These are phyloP conservation scores for Xylariaceae sp. DNA, from an alignment of 2,329 filamentous ascomycete species.

Conservation along the genomic window DNA sequence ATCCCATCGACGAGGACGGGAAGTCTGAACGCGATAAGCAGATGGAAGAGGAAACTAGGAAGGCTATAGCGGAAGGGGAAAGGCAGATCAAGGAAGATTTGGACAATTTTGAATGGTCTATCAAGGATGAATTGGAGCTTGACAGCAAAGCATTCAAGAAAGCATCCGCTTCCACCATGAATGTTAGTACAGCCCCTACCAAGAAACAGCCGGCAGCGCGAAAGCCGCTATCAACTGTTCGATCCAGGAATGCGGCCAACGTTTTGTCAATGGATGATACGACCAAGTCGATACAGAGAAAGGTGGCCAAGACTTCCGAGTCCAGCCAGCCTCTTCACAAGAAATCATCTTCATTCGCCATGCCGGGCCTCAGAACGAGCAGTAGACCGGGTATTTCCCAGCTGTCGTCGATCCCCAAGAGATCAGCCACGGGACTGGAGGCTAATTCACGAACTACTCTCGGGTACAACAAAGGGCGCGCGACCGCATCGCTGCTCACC, in stretches of 20 bases:
- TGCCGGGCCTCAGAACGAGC: conserved; percentile 43
- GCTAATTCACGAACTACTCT: conserved; percentile 80
- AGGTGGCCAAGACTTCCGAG: conserved; percentile 37
- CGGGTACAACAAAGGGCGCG: conserved; percentile 81
- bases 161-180: conserved; percentile 23
- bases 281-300: conserved; percentile 42
- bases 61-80: conserved; percentile 64
- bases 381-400: conserved; percentile 44
- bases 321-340: conserved; percentile 34
- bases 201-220: conserved; percentile 19
- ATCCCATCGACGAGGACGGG: conserved; percentile 72
- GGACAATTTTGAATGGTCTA: conserved; percentile 67
- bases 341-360: conserved; percentile 34
- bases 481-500: conserved; percentile 56
- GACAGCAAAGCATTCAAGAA: conserved; percentile 36
- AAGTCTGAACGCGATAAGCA: conserved; percentile 68
- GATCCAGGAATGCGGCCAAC: conserved; percentile 61
- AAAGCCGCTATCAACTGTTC: conserved; percentile 56
- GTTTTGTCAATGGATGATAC: conserved; percentile 55
- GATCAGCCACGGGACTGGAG: conserved; percentile 63
- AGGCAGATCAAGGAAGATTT: conserved; percentile 72
- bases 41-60: conserved; percentile 60
- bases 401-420: conserved; percentile 52
- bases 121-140: conserved; percentile 60
- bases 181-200: too few relatives aligned